Percentiles rank a stretch among this genome's conserved stretches.
Evolutionary conservation across 306 rosid species (phyloP).

Genomic region (Cucurbita pepo): DNA sequence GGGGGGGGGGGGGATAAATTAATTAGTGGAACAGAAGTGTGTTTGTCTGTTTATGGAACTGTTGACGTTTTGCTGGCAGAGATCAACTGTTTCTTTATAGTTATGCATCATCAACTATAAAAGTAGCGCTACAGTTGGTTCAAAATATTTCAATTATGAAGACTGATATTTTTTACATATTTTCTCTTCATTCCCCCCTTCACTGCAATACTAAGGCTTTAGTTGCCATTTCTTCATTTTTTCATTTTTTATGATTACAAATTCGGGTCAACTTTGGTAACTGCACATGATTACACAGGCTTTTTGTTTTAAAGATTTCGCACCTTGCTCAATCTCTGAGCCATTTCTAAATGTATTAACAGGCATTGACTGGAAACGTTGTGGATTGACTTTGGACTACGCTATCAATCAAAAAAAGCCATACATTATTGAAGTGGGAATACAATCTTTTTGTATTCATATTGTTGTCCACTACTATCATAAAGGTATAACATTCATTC

Average conservation of each 20-base stretch:
- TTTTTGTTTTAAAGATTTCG: conserved; percentile 54
- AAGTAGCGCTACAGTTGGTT: not conserved
- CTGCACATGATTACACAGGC: conserved; percentile 32
- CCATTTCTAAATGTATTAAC: conserved; percentile 51
- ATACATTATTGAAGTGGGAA: conserved; percentile 61
- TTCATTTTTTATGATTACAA: not conserved
- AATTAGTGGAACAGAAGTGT: conserved; percentile 50
- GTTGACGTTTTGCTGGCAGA: conserved; percentile 41
- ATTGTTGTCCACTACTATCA: conserved; percentile 61
- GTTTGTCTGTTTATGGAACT: conserved; percentile 27
- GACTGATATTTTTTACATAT: not conserved
- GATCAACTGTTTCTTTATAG: conserved; percentile 25
- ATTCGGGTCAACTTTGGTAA: conserved; percentile 7
- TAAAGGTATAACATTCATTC: conserved; percentile 36
- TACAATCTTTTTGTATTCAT: conserved; percentile 38
- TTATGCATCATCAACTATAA: not conserved
- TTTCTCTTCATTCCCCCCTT: not conserved
- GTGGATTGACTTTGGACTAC: conserved; percentile 48
- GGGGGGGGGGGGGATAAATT: not conserved
- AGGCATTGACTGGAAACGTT: conserved; percentile 57
- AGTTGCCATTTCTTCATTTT: not conserved
- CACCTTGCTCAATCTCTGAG: conserved; percentile 32
- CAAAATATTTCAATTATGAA: not conserved
- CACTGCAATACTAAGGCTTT: not conserved
- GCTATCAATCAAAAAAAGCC: conserved; percentile 32